Conservation (phyloP, 108 stramenopile genomes). For the Nannochloropsis oceanica region DNA sequence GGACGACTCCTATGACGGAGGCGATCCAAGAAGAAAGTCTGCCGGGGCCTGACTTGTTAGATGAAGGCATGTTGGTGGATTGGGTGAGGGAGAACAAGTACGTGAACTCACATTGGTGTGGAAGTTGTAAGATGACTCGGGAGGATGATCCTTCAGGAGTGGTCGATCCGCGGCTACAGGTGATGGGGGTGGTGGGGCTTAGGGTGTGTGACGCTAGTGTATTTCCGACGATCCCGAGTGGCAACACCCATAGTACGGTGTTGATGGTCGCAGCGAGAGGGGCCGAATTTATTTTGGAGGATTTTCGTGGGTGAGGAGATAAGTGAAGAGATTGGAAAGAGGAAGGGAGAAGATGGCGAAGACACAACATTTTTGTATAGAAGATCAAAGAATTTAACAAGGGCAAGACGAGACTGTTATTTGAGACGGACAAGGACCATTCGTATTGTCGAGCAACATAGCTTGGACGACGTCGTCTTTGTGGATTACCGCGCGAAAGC, state of each 20-base stretch:
- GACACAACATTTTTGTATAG: too few relatives aligned
- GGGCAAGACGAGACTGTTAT: too few relatives aligned
- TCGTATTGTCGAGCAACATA: too few relatives aligned
- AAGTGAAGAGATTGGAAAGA: background rate
- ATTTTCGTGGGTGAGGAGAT: background rate
- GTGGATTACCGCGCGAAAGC: too few relatives aligned
- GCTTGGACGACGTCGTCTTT: too few relatives aligned
- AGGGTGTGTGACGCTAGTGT: slow-evolving; percentile 29
- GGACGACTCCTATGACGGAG: slow-evolving; percentile 13
- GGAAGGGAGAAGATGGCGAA: background rate
- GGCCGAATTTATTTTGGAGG: slow-evolving; percentile 16
- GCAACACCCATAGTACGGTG: slow-evolving; percentile 35
- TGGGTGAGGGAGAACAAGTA: slow-evolving; percentile 20
- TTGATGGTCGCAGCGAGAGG: slow-evolving; percentile 17
- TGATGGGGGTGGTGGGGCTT: slow-evolving; percentile 6
- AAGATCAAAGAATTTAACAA: too few relatives aligned
- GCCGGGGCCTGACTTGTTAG: slow-evolving; percentile 15
- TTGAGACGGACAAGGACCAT: too few relatives aligned
- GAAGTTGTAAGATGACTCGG: slow-evolving; percentile 10
- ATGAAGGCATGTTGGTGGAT: background rate
- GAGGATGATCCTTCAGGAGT: slow-evolving; percentile 9
- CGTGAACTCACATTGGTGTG: slow-evolving; percentile 31
- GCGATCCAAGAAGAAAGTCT: slow-evolving; percentile 8
- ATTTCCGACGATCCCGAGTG: slow-evolving; percentile 30
- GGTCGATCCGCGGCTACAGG: slow-evolving; percentile 18